Evolutionary conservation across 176 grass and related monocot genomes (phyloP), one percentile per base, ranked within the genome.

Genomic region (Avena sativa): DNA sequence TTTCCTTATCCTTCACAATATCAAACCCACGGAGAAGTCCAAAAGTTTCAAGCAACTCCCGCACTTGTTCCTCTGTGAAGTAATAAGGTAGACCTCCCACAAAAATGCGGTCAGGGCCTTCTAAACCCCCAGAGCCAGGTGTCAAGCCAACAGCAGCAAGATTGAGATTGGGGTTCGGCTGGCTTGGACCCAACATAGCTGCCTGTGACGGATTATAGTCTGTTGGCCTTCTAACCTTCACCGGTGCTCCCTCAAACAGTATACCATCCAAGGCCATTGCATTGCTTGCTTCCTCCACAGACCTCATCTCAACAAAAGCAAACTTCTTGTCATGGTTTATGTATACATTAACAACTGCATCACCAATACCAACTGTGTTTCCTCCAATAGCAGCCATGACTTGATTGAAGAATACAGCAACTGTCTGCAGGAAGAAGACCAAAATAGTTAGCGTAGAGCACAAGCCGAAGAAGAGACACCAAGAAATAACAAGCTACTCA

Each of bases 241-340:
- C 96, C 19, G 93, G 92, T 79, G 94, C 92, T 34, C 97, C 97
- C 82, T 98, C 93, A 47, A 98, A 96, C 81, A 94, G 85, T 84
- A 98, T 93, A 67, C 96, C 96, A 87, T 98, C 96, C 64, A 98
- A 93, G 9, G 96, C 92, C 93, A 98, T 98, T 68, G 96, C 93
- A 84, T 98, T 98, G 85, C 96, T 95, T 88, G 96, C 96, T 92
- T 98, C 96, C 83, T 98, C 96, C 59, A 98, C 96, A 86, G 96
- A 98, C 71, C 96, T 94, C 96, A 98, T 98, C 77, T 98, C 96
- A 83, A 98, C 96, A 85, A 98, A 98, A 84, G 96, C 96, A 90
- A 98, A 98, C 84, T 98, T 98, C 84, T 96, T 98, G 30, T 98
- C 96, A 88, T 98, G 96, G 84, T 96, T 98, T 88, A 98, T 98